Evolutionary conservation across 176 grass and related monocot genomes (phyloP), one percentile per base, ranked within the genome.

Genomic region (Ananas comosus): DNA sequence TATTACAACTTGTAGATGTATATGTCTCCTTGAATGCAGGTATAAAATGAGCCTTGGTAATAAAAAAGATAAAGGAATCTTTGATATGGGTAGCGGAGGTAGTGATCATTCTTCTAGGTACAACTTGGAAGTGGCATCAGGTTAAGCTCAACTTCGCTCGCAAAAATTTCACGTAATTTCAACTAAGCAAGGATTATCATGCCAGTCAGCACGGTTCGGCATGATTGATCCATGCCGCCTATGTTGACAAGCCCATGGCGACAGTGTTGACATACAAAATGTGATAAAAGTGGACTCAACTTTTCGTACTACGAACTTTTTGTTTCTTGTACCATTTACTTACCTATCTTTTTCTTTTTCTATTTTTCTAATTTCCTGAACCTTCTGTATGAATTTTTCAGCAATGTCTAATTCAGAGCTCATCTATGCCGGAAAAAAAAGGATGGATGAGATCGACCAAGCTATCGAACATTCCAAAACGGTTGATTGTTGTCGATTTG

Each of bases 1-100:
- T 42, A 6, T 42, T 7, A 42, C 33, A 42, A 42, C 33, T 42
- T 7, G 4, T 42, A 7, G 54, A 59, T 59, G 9, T 59, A 5
- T 58, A 58, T 58, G 1, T 58, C 12, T 18, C 18, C 13, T 18
- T n/a, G 27, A 69, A 3, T 81, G 64, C 71, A 99, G 95, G 73
- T 99, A 99, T 79, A 89, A 99, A 83, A 93, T 84, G 68, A 93
- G 78, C 72, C 87, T 99, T 1, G 89, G 89, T 80, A 94, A 93
- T 68, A 99, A 94, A 82, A 90, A 89, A 86, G 83, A 93, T 68
- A 99, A 94, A 80, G 87, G 95, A 86, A 81, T 99, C 27, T 99
- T 99, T 2, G 95, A 99, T 69, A 77, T 77, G 66, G 83, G 77
- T 76, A 74, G 85, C 14, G 95, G 86, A 79, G 80, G 80, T 47